Base-by-base conservation (phyloP, 768 basidiomycete species). In the Lactarius sanguifluus region DNA sequence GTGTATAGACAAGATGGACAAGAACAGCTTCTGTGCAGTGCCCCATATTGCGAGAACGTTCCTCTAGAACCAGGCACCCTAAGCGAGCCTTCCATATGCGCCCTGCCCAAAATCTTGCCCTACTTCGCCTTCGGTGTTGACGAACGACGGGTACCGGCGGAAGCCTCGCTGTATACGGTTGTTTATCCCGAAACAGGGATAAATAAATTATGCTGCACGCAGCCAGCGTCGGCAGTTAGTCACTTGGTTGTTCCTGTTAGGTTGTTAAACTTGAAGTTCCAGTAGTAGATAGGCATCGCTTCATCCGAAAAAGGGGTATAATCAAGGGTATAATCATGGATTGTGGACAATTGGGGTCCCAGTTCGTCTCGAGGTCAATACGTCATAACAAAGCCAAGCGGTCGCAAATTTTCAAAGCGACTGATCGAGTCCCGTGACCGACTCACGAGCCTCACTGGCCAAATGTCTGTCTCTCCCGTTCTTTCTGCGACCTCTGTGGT, bases 401-500 rank as follows among this genome's bases (percentile, higher is more conserved):
- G 23, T 38, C 2, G 23, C 47, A 23, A 20, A 23, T 63, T 63
- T 40, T 32, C 3, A 13, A 25, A 13, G 13, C 50, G 23, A 50
- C n/a, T n/a, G n/a, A n/a, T n/a, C 0, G n/a, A n/a, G 13, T 52
- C 50, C 50, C 50, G 50, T 52, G 50, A 52, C 23, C 25, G 3
- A 50, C 47, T 5, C 6, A 25, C 8, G 41, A 2, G 16, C 61
- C 15, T 6, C 7, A 38, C 25, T 25, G 1, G 28, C 18, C 25
- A 13, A 16, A 67, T 67, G 66, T 67, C 66, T 16, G 40, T 45
- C 20, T 67, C 66, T 9, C 66, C 66, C 9, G 41, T 67, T n/a
- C 62, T 67, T 34, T 23, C 66, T 28, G 58, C 70, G 1, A 64
- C 64, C 5, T 64, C 65, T 34, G 64, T 71, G 1, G 59, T 66